Evolutionary conservation across 1,284 basidiomycete genomes (phyloP).

Genomic region (Leccinum fallax): DNA sequence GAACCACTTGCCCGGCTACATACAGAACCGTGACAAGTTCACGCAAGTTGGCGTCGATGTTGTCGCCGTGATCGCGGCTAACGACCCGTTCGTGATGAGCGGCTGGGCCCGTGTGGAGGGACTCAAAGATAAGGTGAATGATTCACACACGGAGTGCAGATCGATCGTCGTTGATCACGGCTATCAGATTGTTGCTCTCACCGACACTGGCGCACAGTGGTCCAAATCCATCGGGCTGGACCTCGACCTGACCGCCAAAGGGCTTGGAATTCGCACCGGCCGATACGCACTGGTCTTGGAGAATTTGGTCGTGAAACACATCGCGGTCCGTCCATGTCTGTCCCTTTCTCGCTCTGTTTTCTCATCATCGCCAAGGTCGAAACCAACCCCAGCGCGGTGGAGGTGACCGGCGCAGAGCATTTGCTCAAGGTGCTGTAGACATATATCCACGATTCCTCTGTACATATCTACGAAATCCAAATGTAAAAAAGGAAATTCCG

Average conservation of each 20-base stretch:
- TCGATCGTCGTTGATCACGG: not conserved
- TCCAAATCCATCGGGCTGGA: conserved; percentile 62
- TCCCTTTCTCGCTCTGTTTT: not conserved
- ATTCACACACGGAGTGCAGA: not conserved
- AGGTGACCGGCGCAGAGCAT: conserved; percentile 66
- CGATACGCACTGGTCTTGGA: conserved; percentile 76
- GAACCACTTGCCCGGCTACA: conserved; percentile 72
- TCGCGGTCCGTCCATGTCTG: conserved; percentile 48
- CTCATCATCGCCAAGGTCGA: conserved; percentile 44
- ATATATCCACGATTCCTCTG: not conserved
- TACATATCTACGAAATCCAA: not conserved
- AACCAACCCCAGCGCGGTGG: conserved; percentile 48
- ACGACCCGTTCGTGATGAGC: conserved; percentile 79
- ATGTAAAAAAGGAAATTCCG: not conserved
- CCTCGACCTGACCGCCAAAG: conserved; percentile 55
- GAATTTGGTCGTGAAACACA: conserved; percentile 66
- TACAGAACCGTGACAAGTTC: conserved; percentile 66
- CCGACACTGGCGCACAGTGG: conserved; percentile 68
- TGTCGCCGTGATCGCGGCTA: conserved; percentile 69
- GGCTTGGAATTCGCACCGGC: conserved; percentile 66
- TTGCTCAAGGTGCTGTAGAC: conserved; percentile 56
- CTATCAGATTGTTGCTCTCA: conserved; percentile 62
- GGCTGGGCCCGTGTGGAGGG: conserved; percentile 74
- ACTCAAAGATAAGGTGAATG: conserved; percentile 67
- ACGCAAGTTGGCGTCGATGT: conserved; percentile 76